Percentiles rank a stretch among this genome's conserved stretches.
phyloP scores from a whole-genome alignment of 345 rosid species.

The Rhizophora mangle region DNA sequence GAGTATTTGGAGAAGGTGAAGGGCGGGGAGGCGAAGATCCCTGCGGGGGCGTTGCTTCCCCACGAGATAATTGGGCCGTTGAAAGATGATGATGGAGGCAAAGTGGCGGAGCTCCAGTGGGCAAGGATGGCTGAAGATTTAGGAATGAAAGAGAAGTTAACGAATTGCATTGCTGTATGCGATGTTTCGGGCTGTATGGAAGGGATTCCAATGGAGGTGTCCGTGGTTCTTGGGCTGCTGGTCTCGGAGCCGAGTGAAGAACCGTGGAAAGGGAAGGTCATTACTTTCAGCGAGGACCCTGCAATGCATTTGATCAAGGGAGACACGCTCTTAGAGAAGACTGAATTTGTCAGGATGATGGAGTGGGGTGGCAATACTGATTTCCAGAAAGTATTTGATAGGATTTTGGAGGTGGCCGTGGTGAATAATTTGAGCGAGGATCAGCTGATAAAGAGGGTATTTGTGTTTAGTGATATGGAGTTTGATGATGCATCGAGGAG shows the following conservation, averaged over 20 bases:
- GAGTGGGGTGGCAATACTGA: slow-evolving; percentile 31
- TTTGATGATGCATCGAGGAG: slow-evolving; percentile 38
- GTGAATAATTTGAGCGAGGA: slow-evolving; percentile 39
- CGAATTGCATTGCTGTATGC: slow-evolving; percentile 50
- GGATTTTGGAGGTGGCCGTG: slow-evolving; percentile 46
- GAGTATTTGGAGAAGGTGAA: slow-evolving; percentile 41
- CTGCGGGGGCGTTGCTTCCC: slow-evolving; percentile 64
- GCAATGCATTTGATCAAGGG: slow-evolving; percentile 37
- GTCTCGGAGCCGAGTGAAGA: slow-evolving; percentile 48
- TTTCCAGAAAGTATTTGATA: slow-evolving; percentile 53
- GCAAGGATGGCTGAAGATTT: slow-evolving; percentile 55
- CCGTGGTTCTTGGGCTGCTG: slow-evolving; percentile 52
- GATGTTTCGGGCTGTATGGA: slow-evolving; percentile 54
- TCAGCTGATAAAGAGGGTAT: slow-evolving; percentile 51
- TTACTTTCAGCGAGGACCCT: slow-evolving; percentile 47
- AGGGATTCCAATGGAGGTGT: slow-evolving; percentile 55
- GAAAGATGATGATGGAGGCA: slow-evolving; percentile 38
- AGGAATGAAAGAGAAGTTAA: slow-evolving; percentile 37
- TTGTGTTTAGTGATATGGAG: slow-evolving; percentile 73
- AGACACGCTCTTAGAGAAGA: slow-evolving; percentile 26
- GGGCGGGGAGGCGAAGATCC: slow-evolving; percentile 44
- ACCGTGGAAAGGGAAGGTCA: slow-evolving; percentile 63
- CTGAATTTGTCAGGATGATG: slow-evolving; percentile 37
- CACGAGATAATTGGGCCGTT: slow-evolving; percentile 49
- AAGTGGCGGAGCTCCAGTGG: slow-evolving; percentile 63